Evolutionary conservation across 345 rosid genomes (phyloP), one percentile per base, ranked within the genome.

Genomic region (Citrus medica): DNA sequence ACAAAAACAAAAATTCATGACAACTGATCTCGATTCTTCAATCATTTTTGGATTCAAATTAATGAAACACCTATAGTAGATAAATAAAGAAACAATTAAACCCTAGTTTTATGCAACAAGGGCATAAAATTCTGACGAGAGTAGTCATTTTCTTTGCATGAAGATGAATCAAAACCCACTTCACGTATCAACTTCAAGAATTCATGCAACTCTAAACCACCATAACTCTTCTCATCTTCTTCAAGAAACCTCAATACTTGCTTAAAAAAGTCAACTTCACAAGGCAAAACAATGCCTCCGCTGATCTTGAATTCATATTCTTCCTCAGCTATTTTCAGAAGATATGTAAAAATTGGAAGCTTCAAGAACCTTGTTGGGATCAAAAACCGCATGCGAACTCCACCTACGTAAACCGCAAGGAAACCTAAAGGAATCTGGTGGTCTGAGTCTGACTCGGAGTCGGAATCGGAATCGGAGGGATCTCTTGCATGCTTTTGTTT

Each of bases 271-370:
- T 58, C 78, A 28, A 73, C 74, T 25, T 76, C 73, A 42, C 80
- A 81, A 3, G 81, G 84, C 56, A 81, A 60, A 1, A 62, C 78
- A 66, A 81, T 72, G 35, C 84, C 84, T 58, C 81, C 76, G 40
- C 46, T 64, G 79, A 17, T 37, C 27, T 38, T 68, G 63, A 73
- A 82, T 59, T 81, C 83, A 17, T 65, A 78, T 67, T 73, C 78
- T 30, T 78, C 81, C 32, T 30, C 81, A 1, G 84, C 71, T 60
- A 74, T 63, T 7, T 74, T 42, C 13, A 82, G 76, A 30, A 82
- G 84, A 12, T 73, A 24, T 1, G 53, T 12, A 6, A 82, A 73
- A 14, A 78, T 68, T 4, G 75, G 76, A 3, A 82, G 51, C 37
- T 64, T 80, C 76, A 80, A 22, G 75, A 78, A 73, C 27, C 81